Conservation (phyloP, 2,329 filamentous ascomycete species). For the Epichloe hybrida region DNA sequence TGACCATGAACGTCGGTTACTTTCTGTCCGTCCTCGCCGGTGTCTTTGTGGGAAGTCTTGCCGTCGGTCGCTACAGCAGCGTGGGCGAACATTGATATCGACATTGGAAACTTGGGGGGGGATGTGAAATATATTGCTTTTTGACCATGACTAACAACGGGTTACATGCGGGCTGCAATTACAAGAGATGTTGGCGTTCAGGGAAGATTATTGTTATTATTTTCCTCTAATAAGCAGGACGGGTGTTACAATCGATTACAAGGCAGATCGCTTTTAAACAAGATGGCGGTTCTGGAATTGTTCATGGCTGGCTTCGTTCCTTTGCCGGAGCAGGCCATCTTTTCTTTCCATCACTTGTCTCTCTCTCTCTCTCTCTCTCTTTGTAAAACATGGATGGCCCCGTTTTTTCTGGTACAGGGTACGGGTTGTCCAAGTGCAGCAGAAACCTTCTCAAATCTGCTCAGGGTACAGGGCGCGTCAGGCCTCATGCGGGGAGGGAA, state of each 20-base stretch:
- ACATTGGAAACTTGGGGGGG: no score
- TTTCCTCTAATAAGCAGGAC: not conserved
- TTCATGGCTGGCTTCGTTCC: not conserved
- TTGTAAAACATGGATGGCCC: not conserved
- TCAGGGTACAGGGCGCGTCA: slow-evolving; percentile 16
- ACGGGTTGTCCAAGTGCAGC: slow-evolving; percentile 12
- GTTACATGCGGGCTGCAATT: not conserved
- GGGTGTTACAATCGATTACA: not conserved
- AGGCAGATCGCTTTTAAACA: no score
- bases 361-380: no score
- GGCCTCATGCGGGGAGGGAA: no score
- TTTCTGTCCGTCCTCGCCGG: slow-evolving; percentile 69
- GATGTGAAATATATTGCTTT: not conserved
- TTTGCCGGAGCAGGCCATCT: no score
- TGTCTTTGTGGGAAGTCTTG: slow-evolving; percentile 75
- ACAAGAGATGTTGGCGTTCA: not conserved
- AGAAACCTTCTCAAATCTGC: slow-evolving; percentile 38
- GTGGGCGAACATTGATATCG: slow-evolving; percentile 29
- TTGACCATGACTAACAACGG: not conserved
- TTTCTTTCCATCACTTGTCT: not conserved
- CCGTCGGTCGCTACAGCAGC: slow-evolving; percentile 55
- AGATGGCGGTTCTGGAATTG: not conserved
- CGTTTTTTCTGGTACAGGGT: slow-evolving; percentile 13
- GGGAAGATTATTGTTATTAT: not conserved
- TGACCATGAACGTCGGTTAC: slow-evolving; percentile 80